Evolutionary conservation across 306 rosid species (phyloP).

Genomic region (Senna tora): DNA sequence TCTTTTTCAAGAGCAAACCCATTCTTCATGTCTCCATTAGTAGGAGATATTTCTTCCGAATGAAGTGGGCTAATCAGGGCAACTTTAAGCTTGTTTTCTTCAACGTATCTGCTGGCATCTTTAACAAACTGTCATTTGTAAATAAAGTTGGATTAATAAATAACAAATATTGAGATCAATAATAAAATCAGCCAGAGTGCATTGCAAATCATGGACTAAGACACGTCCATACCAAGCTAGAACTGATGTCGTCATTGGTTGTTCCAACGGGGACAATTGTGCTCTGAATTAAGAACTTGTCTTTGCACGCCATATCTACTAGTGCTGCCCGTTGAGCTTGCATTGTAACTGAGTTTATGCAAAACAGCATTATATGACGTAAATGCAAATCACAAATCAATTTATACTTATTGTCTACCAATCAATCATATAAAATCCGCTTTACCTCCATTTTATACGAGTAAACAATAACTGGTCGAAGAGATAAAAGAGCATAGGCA

Average conservation of each 20-base stretch:
- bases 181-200: constrained; percentile 21
- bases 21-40: constrained; percentile 54
- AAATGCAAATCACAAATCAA: constrained; percentile 29
- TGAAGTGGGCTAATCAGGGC: constrained; percentile 56
- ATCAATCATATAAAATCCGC: constrained; percentile 20
- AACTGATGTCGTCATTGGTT: constrained; percentile 64
- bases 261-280: constrained; percentile 66
- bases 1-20: constrained; percentile 50
- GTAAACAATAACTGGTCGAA: background rate
- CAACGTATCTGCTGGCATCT: constrained; percentile 66
- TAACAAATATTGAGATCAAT: constrained; percentile 32
- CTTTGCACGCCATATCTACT: constrained; percentile 74
- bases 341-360: constrained; percentile 70
- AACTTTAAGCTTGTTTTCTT: constrained; percentile 84
- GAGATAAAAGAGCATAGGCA: constrained; percentile 20
- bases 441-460: constrained; percentile 2
- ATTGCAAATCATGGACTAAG: constrained; percentile 16
- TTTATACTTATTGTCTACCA: background rate
- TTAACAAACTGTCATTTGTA: constrained; percentile 66
- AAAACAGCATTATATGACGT: constrained; percentile 26
- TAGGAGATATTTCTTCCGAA: constrained; percentile 63
- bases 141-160: constrained; percentile 25
- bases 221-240: constrained; percentile 69
- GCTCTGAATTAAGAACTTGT: constrained; percentile 91
- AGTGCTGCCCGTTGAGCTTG: constrained; percentile 68